Base-by-base conservation (phyloP, 352 stramenopile species). In the Phytophthora ramorum region DNA sequence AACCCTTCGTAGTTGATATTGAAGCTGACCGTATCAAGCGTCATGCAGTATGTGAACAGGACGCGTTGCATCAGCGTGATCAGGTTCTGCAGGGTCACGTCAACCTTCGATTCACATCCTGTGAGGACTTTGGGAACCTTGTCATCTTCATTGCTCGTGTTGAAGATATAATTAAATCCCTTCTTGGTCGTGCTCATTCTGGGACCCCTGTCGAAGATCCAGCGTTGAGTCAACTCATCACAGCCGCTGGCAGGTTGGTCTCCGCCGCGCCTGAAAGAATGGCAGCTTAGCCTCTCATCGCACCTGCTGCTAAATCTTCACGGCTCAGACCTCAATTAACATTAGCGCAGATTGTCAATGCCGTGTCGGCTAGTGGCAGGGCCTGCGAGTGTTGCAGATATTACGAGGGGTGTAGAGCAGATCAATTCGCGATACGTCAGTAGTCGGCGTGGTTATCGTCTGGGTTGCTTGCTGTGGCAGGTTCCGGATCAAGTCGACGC, bases 111-210 rank as follows among this genome's bases (percentile, higher is more conserved):
- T 40, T 58, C 35, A 50, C 58, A 52, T 43, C 61, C 66, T n/a
- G n/a, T n/a, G n/a, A 71, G 28, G 10, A 66, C 48, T 35, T 66
- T 71, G 41, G 32, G 9, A 28, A 71, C 13, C 44, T 41, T 58
- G 50, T 66, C 44, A 26, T 67, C 43, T 13, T 63, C 56, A 24
- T 34, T 34, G 9, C 43, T 59, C 4, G 56, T 66, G 28, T 71
- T 69, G 48, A 64, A 59, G 22, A 66, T 55, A 22, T 67, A 63
- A 5, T 59, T 56, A 30, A 71, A 60, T 1, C 56, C 49, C 20
- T 67, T 71, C 28, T 67, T 73, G 16, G 14, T 66, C 19, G 26
- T 65, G 34, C 43, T 68, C 53, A 60, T 66, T 71, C 58, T 51
- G 68, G 24, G 52, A n/a, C 0, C 57, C 52, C 57, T 37, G 16